Evolutionary conservation across 2,329 filamentous ascomycete genomes (phyloP).

Genomic region (Curvularia spicifera): DNA sequence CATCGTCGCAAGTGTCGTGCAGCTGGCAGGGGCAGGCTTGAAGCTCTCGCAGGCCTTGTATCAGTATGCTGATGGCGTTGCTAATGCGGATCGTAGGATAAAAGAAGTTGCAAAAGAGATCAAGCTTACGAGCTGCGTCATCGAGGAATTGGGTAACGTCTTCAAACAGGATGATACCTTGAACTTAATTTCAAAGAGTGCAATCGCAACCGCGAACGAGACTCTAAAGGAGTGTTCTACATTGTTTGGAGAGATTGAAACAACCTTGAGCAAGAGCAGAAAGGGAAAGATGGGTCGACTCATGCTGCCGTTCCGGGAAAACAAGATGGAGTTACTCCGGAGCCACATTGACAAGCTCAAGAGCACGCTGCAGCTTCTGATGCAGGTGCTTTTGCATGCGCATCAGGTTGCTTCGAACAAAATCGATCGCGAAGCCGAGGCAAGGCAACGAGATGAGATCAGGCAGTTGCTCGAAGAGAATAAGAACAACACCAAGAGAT

Average conservation of each 20-base stretch:
- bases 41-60: constrained; percentile 41
- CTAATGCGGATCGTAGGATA: constrained; percentile 37
- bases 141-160: constrained; percentile 37
- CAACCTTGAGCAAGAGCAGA: constrained; percentile 35
- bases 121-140: constrained; percentile 35
- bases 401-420: constrained; percentile 36
- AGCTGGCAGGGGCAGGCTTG: constrained; percentile 39
- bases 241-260: constrained; percentile 36
- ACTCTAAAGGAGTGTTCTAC: constrained; percentile 37
- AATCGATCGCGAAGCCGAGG: constrained; percentile 33
- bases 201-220: constrained; percentile 35
- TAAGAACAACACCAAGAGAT: constrained; percentile 32
- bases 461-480: constrained; percentile 31
- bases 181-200: constrained; percentile 34
- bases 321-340: constrained; percentile 38
- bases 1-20: constrained; percentile 41
- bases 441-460: constrained; percentile 36
- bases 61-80: constrained; percentile 41
- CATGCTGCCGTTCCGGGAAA: constrained; percentile 41
- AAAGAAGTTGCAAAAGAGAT: constrained; percentile 41
- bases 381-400: constrained; percentile 39
- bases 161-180: constrained; percentile 37
- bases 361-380: constrained; percentile 38
- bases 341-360: constrained; percentile 42
- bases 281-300: constrained; percentile 34